Conservation (phyloP, 1,284 basidiomycete species). For the Hemileccinum hortonii region DNA sequence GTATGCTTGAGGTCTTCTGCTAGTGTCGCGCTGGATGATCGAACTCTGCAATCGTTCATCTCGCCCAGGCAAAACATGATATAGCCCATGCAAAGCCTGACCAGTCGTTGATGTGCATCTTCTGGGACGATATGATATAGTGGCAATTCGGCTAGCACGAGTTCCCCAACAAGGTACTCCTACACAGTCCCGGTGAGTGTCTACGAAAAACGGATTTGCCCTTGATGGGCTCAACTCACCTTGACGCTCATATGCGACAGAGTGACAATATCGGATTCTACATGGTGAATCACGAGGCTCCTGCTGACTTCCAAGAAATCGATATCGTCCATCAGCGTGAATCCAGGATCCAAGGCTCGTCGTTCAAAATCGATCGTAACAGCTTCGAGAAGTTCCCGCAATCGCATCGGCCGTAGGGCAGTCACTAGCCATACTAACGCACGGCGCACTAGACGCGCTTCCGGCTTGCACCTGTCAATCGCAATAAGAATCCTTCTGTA, state of each 20-base stretch:
- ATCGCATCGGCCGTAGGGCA: conserved; percentile 1
- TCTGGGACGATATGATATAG: conserved; percentile 7
- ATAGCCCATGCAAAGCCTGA: conserved; percentile 10
- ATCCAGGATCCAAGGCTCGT: conserved; percentile 6
- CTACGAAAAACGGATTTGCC: too few relatives aligned
- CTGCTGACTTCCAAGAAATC: conserved; percentile 5
- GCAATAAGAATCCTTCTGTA: conserved; percentile 13
- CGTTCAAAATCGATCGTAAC: conserved; percentile 1
- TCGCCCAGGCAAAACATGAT: conserved; percentile 7
- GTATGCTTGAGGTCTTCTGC: neutral
- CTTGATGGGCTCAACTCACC: neutral
- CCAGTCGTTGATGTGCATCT: conserved; percentile 5
- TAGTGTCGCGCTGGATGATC: neutral
- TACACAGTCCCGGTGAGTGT: neutral
- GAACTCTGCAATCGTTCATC: neutral
- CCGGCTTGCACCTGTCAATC: neutral
- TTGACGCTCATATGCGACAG: conserved; percentile 19
- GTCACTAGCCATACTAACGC: conserved; percentile 12
- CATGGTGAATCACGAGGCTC: conserved; percentile 8
- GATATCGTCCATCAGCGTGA: neutral
- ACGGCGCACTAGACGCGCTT: neutral
- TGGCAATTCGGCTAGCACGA: neutral
- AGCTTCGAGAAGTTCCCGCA: conserved; percentile 10
- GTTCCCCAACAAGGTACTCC: conserved; percentile 14
- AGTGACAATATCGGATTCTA: conserved; percentile 4